Percentiles rank a stretch among this genome's conserved stretches.
Evolutionary conservation across 768 basidiomycete species (phyloP).

Genomic region (Termitomyces bulborhizus): DNA sequence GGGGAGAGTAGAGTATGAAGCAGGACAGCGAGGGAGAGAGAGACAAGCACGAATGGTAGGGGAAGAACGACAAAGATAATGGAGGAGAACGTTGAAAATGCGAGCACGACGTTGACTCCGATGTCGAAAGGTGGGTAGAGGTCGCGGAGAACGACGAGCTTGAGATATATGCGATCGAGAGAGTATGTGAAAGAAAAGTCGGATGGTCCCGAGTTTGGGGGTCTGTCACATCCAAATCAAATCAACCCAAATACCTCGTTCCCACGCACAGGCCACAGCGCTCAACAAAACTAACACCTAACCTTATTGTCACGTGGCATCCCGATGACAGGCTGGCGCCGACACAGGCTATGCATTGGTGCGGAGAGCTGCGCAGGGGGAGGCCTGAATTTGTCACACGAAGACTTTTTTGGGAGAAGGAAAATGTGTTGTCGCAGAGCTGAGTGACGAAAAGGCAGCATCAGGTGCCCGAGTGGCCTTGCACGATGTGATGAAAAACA

Average conservation of each 20-base stretch:
- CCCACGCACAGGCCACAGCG: constrained; percentile 41
- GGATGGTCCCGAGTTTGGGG: constrained; percentile 38
- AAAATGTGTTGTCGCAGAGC: not conserved
- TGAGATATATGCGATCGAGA: constrained; percentile 37
- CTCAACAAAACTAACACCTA: constrained; percentile 27
- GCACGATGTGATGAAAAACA: constrained; percentile 16
- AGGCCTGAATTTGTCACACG: not conserved
- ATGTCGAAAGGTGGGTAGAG: constrained; percentile 15
- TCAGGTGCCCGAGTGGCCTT: not conserved
- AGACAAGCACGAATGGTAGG: constrained; percentile 10
- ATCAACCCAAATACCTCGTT: constrained; percentile 31
- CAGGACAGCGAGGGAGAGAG: constrained; percentile 11
- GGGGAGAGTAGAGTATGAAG: constrained; percentile 11
- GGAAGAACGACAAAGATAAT: constrained; percentile 7
- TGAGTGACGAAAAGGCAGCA: not conserved
- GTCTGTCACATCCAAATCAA: constrained; percentile 39
- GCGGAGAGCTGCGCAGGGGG: not conserved
- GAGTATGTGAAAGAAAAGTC: constrained; percentile 43
- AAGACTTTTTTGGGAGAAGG: not conserved
- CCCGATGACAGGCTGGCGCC: not conserved
- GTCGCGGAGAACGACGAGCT: constrained; percentile 25
- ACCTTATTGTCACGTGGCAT: constrained; percentile 31
- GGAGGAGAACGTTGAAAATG: constrained; percentile 8
- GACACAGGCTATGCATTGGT: not conserved
- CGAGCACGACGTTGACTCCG: constrained; percentile 14